Percentiles rank a stretch among this genome's conserved stretches.
Conservation (phyloP, 1,284 basidiomycete species). For the Apiotrichum veenhuisii region DNA sequence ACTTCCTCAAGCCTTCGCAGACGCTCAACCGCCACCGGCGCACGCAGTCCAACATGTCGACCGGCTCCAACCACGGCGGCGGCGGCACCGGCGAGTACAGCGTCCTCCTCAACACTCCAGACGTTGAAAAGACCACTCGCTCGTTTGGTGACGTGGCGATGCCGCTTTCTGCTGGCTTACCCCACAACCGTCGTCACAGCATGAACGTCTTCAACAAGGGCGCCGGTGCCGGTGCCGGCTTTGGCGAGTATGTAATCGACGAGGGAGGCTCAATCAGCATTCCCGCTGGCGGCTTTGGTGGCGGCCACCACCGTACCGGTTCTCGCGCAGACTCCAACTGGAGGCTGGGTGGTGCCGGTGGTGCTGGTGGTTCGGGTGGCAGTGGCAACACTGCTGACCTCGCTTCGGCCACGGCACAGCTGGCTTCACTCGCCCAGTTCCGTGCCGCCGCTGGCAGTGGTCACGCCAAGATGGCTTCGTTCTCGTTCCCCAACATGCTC, state of each 20-base stretch:
- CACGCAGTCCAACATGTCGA: conserved; percentile 67
- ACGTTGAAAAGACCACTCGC: conserved; percentile 10
- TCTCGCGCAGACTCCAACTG: conserved; percentile 60
- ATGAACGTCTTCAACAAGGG: conserved; percentile 67
- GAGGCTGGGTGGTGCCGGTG: conserved; percentile 68
- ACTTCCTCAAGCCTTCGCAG: conserved; percentile 60
- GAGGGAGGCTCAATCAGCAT: conserved; percentile 29
- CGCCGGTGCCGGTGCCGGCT: conserved; percentile 24
- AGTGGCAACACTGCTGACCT: conserved; percentile 62
- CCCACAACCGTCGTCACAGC: conserved; percentile 85
- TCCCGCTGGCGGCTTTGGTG: conserved; percentile 36
- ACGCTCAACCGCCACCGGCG: conserved; percentile 65
- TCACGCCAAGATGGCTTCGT: conserved; percentile 94
- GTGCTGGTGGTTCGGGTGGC: conserved; percentile 62
- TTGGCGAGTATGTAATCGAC: conserved; percentile 37
- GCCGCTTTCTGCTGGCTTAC: conserved; percentile 44
- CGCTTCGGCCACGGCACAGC: conserved; percentile 83
- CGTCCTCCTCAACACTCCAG: conserved; percentile 33
- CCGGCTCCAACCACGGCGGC: conserved; percentile 26
- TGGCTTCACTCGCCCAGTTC: conserved; percentile 95
- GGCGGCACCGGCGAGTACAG: conserved; percentile 2
- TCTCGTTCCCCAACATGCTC: conserved; percentile 94
- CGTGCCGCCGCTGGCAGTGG: conserved; percentile 90
- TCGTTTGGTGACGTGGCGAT: conserved; percentile 29
- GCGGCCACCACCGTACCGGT: conserved; percentile 65